These are phyloP conservation scores for Hippophae rhamnoides DNA, from an alignment of 306 rosid species.

Conservation along the genomic window DNA sequence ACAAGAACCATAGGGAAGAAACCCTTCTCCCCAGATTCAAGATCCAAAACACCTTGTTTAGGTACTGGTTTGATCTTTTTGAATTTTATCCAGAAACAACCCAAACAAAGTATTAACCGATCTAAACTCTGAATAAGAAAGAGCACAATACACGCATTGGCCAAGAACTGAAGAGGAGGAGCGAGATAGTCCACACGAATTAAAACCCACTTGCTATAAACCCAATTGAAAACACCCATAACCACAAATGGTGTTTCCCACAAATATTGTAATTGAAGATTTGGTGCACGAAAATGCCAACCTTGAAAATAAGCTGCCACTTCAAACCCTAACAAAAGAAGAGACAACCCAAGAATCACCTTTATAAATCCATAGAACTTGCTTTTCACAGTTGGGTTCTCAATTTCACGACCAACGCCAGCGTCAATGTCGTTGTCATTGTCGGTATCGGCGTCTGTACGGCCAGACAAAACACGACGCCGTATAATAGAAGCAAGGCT, in stretches of 20 bases:
- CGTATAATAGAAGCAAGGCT: constrained; percentile 47
- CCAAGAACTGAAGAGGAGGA: constrained; percentile 67
- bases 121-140: constrained; percentile 78
- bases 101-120: constrained; percentile 63
- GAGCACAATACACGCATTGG: constrained; percentile 61
- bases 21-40: constrained; percentile 62
- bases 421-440: constrained; percentile 11
- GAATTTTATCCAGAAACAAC: constrained; percentile 78
- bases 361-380: constrained; percentile 59
- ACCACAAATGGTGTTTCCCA: constrained; percentile 47
- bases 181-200: constrained; percentile 68
- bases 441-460: constrained; percentile 52
- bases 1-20: constrained; percentile 79
- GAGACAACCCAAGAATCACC: constrained; percentile 49
- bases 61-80: constrained; percentile 74
- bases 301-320: constrained; percentile 62
- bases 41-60: constrained; percentile 37
- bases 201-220: constrained; percentile 54
- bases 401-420: constrained; percentile 34
- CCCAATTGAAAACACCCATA: constrained; percentile 51
- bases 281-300: constrained; percentile 59
- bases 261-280: constrained; percentile 35
- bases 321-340: constrained; percentile 53
- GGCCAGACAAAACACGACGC: constrained; percentile 65
- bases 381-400: constrained; percentile 43